phyloP scores from a whole-genome alignment of 495 filamentous ascomycete genomes.

The Penicillium coffeae region DNA sequence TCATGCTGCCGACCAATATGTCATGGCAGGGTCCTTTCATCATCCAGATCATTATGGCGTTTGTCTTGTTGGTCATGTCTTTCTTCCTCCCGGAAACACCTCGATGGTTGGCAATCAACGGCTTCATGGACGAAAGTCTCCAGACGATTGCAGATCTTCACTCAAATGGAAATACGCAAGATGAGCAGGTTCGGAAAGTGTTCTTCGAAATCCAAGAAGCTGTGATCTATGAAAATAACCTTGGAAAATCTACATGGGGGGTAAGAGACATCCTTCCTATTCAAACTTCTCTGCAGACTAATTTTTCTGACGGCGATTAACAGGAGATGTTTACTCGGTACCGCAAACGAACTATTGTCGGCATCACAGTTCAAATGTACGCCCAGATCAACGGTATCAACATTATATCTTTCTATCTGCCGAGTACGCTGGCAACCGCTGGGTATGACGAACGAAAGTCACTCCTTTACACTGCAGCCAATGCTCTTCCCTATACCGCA shows the following conservation, averaged over 20 bases:
- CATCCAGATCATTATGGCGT: conserved; percentile 69
- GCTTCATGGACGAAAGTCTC: conserved; percentile 72
- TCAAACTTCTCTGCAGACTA: no score
- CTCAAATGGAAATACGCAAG: conserved; percentile 60
- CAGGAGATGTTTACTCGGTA: conserved; percentile 67
- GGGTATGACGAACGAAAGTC: conserved; percentile 31
- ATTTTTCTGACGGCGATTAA: conserved; percentile 66
- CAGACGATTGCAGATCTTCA: no score
- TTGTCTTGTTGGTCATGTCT: conserved; percentile 61
- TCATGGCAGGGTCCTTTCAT: conserved; percentile 58
- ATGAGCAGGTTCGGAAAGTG: conserved; percentile 66
- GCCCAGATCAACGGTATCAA: conserved; percentile 82
- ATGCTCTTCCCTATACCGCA: conserved; percentile 61
- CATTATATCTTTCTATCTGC: conserved; percentile 62
- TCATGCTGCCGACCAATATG: not conserved
- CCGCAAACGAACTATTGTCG: conserved; percentile 68
- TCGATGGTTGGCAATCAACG: conserved; percentile 72
- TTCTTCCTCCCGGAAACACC: conserved; percentile 73
- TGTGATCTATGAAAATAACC: no score
- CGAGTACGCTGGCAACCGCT: conserved; percentile 37
- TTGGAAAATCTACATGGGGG: no score
- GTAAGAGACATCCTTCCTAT: no score
- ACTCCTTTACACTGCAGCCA: conserved; percentile 63
- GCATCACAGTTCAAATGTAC: conserved; percentile 79
- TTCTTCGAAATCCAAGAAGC: conserved; percentile 60